A percentile compares a stretch with the other conserved stretches of the same genome.
These are phyloP conservation scores for Alnus rubra DNA, from an alignment of 306 rosid species.

Conservation along the genomic window DNA sequence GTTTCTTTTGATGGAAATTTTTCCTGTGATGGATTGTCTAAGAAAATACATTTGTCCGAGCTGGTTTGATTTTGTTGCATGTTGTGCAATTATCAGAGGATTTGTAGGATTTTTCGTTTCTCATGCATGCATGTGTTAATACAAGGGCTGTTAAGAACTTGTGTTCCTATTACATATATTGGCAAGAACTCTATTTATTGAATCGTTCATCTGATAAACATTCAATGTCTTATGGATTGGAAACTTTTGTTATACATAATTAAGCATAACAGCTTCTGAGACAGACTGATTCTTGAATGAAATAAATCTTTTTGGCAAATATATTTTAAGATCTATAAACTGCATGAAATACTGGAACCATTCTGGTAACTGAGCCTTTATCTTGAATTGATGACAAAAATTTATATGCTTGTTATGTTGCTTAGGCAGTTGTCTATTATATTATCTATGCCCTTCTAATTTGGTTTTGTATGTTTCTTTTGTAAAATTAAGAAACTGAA, in stretches of 20 bases:
- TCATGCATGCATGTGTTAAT: not conserved
- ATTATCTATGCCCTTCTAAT: not conserved
- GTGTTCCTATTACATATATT: not conserved
- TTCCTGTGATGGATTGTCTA: not conserved
- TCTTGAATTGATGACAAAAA: not conserved
- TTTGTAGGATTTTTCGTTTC: not conserved
- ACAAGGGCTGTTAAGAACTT: not conserved
- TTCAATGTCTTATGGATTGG: not conserved
- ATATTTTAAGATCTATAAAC: not conserved
- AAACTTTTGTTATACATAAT: not conserved
- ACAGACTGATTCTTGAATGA: no score
- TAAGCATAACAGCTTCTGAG: not conserved
- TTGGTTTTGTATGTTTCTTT: no score
- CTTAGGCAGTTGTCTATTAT: not conserved
- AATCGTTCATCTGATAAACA: not conserved
- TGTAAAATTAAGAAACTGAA: no score
- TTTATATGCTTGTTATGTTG: not conserved
- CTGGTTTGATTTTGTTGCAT: constrained; percentile 5
- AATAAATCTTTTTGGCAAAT: not conserved
- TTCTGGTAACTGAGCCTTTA: not conserved
- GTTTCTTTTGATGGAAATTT: not conserved
- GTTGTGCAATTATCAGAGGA: not conserved
- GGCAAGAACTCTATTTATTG: not conserved
- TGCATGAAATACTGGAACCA: not conserved
- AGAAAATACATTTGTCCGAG: not conserved